Base-by-base conservation (phyloP, 2,329 filamentous ascomycete species). In the Ophiostoma montium region DNA sequence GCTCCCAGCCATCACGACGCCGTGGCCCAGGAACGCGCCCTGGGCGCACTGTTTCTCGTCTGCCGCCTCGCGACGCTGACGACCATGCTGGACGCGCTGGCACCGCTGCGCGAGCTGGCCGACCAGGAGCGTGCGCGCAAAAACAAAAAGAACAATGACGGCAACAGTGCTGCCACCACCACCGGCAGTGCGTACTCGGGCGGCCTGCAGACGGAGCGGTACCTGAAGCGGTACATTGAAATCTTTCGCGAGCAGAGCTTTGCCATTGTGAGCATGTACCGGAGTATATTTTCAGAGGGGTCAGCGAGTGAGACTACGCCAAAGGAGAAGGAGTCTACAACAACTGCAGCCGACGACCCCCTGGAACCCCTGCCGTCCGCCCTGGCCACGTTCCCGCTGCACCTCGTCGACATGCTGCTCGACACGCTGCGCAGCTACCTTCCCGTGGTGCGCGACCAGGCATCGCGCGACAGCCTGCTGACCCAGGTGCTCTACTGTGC, bases 191-290 rank as follows among this genome's bases (percentile, higher is more conserved):
- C 65, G 33, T 84, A 75, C 76, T 78, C 75, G 2, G 78, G 78
- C 1, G 90, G 90, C 0, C 88, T 94, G 59, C 92, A 96, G 63
- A 95, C 89, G 1, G 92, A 96, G 63, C 77, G 88, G 47, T 98
- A 88, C 59, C 69, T 98, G 39, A 98, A 96, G 64, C 78, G 89
- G 44, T 98, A 94, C 64, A 86, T 98, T 58, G 92, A 98, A 62
- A 88, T 98, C 27, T 96, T 96, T 63, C 84, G 92, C 47, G 92
- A 98, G 65, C 92, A 98, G 65, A 95, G 86, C 61, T 98, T 98
- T 63, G 85, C 83, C 39, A 94, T 96, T 52, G 80, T 96, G 27
- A 94, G 87, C 51, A 87, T 96, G 74, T 95, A 94, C 65, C 86
- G 82, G 59, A 92, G 84, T 59, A 87, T 96, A 49, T 94, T 94